Evolutionary conservation across 1,139 yeast species (phyloP).

Genomic region (Diutina pseudorugosa): DNA sequence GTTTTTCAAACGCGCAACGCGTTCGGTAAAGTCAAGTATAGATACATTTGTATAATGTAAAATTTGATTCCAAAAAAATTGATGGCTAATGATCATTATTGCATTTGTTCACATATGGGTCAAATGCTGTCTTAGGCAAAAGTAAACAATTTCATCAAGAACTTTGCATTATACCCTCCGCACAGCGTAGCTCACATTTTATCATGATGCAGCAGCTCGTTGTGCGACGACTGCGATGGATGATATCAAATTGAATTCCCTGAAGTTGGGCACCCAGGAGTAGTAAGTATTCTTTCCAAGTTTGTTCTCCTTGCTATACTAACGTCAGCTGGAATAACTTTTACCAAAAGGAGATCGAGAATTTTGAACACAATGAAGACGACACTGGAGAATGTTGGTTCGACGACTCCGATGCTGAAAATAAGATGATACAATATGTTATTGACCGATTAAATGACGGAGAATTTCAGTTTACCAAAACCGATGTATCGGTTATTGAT

Average conservation of each 20-base stretch:
- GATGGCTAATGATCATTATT: no score
- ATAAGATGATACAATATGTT: slow-evolving; percentile 61
- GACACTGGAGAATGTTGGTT: slow-evolving; percentile 98
- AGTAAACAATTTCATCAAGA: no score
- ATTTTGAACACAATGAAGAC: slow-evolving; percentile 57
- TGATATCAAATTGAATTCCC: slow-evolving; percentile 49
- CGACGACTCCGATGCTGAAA: slow-evolving; percentile 84
- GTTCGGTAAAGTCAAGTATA: background rate
- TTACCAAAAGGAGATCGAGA: slow-evolving; percentile 57
- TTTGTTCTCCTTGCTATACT: slow-evolving; percentile 8
- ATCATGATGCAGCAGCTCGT: no score
- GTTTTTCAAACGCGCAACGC: background rate
- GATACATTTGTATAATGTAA: no score
- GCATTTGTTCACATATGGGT: no score
- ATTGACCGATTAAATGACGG: slow-evolving; percentile 21
- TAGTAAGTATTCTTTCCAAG: slow-evolving; percentile 36
- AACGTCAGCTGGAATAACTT: slow-evolving; percentile 71
- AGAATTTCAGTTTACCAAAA: slow-evolving; percentile 12
- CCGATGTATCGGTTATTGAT: slow-evolving; percentile 37
- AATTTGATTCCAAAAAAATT: no score
- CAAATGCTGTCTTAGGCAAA: no score
- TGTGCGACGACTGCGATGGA: slow-evolving; percentile 15
- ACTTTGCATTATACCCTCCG: no score
- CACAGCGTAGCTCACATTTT: no score
- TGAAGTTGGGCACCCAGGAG: slow-evolving; percentile 67